phyloP scores from a whole-genome alignment of 805 yeast species.

The Candida saitoana region DNA sequence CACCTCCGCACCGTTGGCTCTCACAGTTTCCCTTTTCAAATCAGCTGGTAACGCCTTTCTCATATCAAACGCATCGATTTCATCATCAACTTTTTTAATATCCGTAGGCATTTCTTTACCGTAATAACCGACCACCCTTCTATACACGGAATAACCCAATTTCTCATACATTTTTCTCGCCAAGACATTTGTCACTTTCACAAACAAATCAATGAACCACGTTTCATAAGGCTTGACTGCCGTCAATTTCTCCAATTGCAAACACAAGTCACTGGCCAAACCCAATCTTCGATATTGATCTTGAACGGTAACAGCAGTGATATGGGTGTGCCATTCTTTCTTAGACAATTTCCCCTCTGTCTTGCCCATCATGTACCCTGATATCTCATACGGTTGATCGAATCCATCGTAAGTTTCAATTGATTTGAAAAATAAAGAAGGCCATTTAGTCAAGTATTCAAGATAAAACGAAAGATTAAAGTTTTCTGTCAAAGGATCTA shows the following conservation, averaged over 20 bases:
- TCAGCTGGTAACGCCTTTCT: constrained; percentile 62
- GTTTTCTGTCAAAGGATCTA: constrained; percentile 90
- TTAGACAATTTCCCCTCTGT: constrained; percentile 70
- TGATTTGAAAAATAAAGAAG: constrained; percentile 80
- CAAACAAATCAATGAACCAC: constrained; percentile 86
- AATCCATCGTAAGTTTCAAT: constrained; percentile 31
- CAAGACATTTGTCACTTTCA: constrained; percentile 74
- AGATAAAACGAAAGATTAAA: constrained; percentile 80
- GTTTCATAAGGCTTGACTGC: constrained; percentile 70
- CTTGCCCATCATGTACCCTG: constrained; percentile 93
- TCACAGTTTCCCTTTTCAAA: constrained; percentile 45
- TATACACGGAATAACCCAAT: constrained; percentile 75
- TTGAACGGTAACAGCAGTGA: constrained; percentile 90
- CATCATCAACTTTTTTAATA: constrained; percentile 52
- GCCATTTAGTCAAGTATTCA: constrained; percentile 83
- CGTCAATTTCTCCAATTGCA: constrained; percentile 67
- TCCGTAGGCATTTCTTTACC: constrained; percentile 50
- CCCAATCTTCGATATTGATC: constrained; percentile 81
- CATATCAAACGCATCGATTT: constrained; percentile 87
- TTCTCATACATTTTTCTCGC: constrained; percentile 83
- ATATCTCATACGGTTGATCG: constrained; percentile 22
- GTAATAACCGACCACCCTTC: constrained; percentile 89
- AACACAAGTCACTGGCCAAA: constrained; percentile 75
- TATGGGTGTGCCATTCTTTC: constrained; percentile 92
- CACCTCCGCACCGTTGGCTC: constrained; percentile 57